phyloP scores from a whole-genome alignment of 2,329 filamentous ascomycete species.

The Ciborinia camelliae region DNA sequence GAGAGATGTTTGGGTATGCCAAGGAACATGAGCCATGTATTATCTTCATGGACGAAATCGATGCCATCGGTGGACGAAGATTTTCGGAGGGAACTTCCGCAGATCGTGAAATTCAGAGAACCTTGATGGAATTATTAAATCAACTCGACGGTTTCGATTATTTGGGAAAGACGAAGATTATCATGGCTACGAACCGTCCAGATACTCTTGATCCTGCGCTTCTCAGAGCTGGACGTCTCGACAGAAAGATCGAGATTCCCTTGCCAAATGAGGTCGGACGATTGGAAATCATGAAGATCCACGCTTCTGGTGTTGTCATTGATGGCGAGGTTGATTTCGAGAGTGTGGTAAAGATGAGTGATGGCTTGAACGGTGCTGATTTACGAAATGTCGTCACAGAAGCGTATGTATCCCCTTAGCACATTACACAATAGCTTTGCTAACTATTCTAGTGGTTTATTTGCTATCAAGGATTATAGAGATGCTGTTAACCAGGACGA shows the following conservation, averaged over 20 bases:
- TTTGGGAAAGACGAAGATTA: conserved; percentile 98
- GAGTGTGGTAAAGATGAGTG: conserved; percentile 99
- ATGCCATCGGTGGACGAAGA: conserved; percentile 92
- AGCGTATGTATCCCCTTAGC: conserved; percentile 63
- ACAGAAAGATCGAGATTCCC: conserved; percentile 97
- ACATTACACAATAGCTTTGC: conserved; percentile 14
- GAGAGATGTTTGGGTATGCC: conserved; percentile 99
- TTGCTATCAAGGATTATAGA: conserved; percentile 97
- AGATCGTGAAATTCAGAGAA: conserved; percentile 96
- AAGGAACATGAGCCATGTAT: conserved; percentile 99
- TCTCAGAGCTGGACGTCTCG: conserved; percentile 85
- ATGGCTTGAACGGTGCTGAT: conserved; percentile 96
- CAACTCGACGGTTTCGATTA: conserved; percentile 99
- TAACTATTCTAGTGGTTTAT: conserved; percentile 65
- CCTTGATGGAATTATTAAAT: conserved; percentile 97
- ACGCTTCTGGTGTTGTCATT: conserved; percentile 77
- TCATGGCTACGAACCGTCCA: conserved; percentile 98
- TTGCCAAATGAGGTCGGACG: conserved; percentile 95
- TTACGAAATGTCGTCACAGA: conserved; percentile 96
- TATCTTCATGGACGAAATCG: conserved; percentile 99
- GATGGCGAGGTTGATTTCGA: conserved; percentile 98
- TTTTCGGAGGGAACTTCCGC: conserved; percentile 98
- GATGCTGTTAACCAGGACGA: conserved; percentile 97
- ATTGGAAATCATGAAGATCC: conserved; percentile 97
- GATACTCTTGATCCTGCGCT: conserved; percentile 94